Evolutionary conservation across 192 early-diverging fungal species (phyloP), one percentile per base, ranked within the genome.

Genomic region (Linnemannia schmuckeri): DNA sequence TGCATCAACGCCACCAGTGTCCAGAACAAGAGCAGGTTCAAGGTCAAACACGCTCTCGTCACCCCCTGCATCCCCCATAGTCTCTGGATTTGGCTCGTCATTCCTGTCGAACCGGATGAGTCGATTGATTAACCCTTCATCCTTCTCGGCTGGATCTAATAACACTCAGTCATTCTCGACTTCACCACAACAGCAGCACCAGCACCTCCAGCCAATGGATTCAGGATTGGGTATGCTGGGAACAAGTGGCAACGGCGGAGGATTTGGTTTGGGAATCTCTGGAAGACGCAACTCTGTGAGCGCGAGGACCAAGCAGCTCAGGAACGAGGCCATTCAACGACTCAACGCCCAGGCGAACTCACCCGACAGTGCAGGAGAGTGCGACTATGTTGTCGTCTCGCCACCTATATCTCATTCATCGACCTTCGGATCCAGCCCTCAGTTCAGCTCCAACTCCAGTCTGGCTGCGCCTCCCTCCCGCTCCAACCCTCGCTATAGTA

Each of bases 11-110:
- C 74, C 41, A 0, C 75, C 49, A 22, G 38, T 71, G 6, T 41
- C 13, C 18, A 10, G 69, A 6, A 17, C 75, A 49, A 93, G 40
- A 52, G 92, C 75, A 90, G 91, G 79, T n/a, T 76, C 52, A 55
- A 89, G 49, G 71, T 94, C n/a, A 79, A 91, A 83, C 88, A 91
- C 47, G 1, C 10, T 79, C 7, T 79, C 82, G 1, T 84, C 82
- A n/a, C 82, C 82, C n/a, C 82, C 82, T 24, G 76, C 66, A 6
- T 84, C 82, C 13, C 82, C 82, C 6, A 49, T 68, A 24, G 46
- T 52, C 6, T 40, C 75, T 61, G 82, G 77, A 35, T 78, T 78
- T 42, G 82, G 82, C 68, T 84, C 82, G 17, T 84, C 82, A 4
- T 47, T 84, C 61, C 75, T 84, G 6, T 71, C 77, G 0, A 84